Base-by-base conservation (phyloP, 2,329 filamentous ascomycete genomes). In the Cladophialophora psammophila region DNA sequence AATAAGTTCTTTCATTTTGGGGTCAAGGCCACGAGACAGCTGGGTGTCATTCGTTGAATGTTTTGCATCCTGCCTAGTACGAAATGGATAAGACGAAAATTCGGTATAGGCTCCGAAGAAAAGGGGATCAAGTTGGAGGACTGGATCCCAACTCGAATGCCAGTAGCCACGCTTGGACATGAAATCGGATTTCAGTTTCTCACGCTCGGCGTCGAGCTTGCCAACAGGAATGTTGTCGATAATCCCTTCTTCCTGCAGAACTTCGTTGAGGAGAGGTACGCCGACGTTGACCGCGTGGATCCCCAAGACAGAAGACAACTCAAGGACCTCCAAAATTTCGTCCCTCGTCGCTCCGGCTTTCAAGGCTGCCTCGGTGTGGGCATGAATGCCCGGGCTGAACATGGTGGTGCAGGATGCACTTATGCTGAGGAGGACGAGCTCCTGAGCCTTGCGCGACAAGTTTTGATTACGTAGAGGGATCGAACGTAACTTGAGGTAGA, bases 71-170 rank as follows among this genome's bases (percentile, higher is more conserved):
- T 40, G 38, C 10, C 38, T 9, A 5, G 9, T 12, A 5, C 38
- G 38, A 15, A 40, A 40, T 5, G 38, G 38, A 15, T 40, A 40
- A 5, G 59, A 61, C 3, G 59, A 61, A 35, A 61, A 61, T 9
- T 50, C 45, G 7, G 45, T 61, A 26, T 61, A 61, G 3, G 40
- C 42, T 26, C 36, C 59, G 32, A 61, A 61, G 26, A 61, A 61
- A 13, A 18, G 9, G 5, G 59, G 59, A 20, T 61, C 59, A n/a
- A 61, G 18, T 8, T 18, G 26, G 6, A 61, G 26, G 2, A 61
- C 36, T 18, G 10, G n/a, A 10, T 32, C 52, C 18, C 38, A 61
- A 8, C 18, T 32, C 15, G 50, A 26, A 9, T 26, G 20, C 59
- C 59, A 61, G 45, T 52, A 61, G 3, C 45, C 45, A 2, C 59